Percentiles rank a stretch among this genome's conserved stretches.
Evolutionary conservation across 1,284 basidiomycete species (phyloP).

Genomic region (Puccinia polysora): DNA sequence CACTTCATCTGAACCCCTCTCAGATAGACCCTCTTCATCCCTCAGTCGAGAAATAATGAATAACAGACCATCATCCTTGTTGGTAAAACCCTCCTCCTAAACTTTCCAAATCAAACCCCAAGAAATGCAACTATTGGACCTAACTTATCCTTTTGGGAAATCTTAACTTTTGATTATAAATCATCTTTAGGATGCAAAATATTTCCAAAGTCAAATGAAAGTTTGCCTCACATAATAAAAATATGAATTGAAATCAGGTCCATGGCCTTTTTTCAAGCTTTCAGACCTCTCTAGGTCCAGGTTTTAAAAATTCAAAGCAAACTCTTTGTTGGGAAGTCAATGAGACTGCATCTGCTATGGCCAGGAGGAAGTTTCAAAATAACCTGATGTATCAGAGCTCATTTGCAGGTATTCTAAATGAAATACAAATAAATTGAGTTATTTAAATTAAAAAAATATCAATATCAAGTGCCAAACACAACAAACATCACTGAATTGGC

Average conservation of each 20-base stretch:
- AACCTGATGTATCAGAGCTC: slow-evolving; percentile 10
- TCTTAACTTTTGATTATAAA: not conserved
- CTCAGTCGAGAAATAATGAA: too few species aligned
- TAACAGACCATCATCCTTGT: too few species aligned
- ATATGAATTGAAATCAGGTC: not conserved
- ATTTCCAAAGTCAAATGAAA: not conserved
- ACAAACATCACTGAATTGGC: not conserved
- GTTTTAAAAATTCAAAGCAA: slow-evolving; percentile 1
- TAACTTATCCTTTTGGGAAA: not conserved
- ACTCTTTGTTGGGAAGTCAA: slow-evolving; percentile 20
- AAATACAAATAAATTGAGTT: slow-evolving; percentile 34
- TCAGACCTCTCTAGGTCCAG: slow-evolving; percentile 13
- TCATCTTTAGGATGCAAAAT: too few species aligned
- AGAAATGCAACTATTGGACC: too few species aligned
- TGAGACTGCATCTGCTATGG: slow-evolving; percentile 37
- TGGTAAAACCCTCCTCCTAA: too few species aligned
- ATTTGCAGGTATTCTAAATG: slow-evolving; percentile 18
- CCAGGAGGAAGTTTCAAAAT: slow-evolving; percentile 10
- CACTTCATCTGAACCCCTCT: too few species aligned
- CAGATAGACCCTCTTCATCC: too few species aligned
- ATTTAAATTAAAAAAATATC: not conserved
- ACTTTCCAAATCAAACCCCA: too few species aligned
- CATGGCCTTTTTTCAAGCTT: slow-evolving; percentile 21
- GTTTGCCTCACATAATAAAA: not conserved
- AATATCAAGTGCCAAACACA: not conserved